phyloP scores from a whole-genome alignment of 768 basidiomycete genomes.

The Boletus rubropictus region DNA sequence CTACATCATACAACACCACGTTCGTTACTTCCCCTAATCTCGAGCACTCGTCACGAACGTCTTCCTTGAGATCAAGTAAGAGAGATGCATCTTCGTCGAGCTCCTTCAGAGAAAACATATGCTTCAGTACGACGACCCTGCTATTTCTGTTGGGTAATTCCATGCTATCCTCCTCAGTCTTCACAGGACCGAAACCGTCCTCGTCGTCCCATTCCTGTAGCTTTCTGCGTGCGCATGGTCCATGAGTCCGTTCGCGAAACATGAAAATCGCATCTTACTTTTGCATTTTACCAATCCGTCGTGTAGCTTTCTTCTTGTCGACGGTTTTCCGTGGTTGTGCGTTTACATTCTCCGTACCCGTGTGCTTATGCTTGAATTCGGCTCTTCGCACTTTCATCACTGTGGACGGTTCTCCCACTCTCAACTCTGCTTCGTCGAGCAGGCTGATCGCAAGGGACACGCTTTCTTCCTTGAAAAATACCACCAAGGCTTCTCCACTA shows the following conservation, averaged over 20 bases:
- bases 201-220: slow-evolving; percentile 92
- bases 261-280: slow-evolving; percentile 42
- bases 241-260: neutral
- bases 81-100: slow-evolving; percentile 81
- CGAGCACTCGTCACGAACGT: slow-evolving; percentile 91
- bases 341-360: slow-evolving; percentile 36
- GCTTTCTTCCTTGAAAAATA: slow-evolving; percentile 97
- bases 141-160: slow-evolving; percentile 47
- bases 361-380: slow-evolving; percentile 69
- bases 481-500: slow-evolving; percentile 91
- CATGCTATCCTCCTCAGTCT: slow-evolving; percentile 44
- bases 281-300: slow-evolving; percentile 80
- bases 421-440: slow-evolving; percentile 87
- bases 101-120: slow-evolving; percentile 89
- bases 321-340: slow-evolving; percentile 54
- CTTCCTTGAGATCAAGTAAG: slow-evolving; percentile 90
- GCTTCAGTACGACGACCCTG: slow-evolving; percentile 87
- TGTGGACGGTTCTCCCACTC: slow-evolving; percentile 70
- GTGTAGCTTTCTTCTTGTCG: slow-evolving; percentile 73
- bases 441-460: slow-evolving; percentile 78
- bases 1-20: slow-evolving; percentile 89
- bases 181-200: slow-evolving; percentile 79
- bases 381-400: slow-evolving; percentile 72
- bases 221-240: slow-evolving; percentile 52
- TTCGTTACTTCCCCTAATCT: slow-evolving; percentile 92